Evolutionary conservation across 2,329 filamentous ascomycete species (phyloP).

Genomic region (Cladosporium oxysporum): DNA sequence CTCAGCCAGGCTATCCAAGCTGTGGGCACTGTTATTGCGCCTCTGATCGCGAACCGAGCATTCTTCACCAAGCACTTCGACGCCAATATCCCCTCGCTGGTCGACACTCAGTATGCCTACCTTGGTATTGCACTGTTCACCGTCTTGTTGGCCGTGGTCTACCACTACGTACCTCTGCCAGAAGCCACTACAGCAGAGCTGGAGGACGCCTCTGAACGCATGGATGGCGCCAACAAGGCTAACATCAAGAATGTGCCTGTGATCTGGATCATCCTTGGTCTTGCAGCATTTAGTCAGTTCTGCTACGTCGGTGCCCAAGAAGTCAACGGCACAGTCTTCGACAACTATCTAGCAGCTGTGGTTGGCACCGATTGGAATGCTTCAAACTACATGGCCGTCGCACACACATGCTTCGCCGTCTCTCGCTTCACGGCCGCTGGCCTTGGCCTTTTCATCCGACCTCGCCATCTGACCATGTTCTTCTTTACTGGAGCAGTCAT

Average conservation of each 20-base stretch:
- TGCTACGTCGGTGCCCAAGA: conserved; percentile 65
- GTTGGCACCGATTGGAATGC: conserved; percentile 39
- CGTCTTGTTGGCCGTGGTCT: conserved; percentile 58
- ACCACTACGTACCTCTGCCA: conserved; percentile 63
- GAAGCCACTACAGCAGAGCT: conserved; percentile 64
- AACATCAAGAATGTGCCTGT: conserved; percentile 49
- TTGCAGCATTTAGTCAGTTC: conserved; percentile 58
- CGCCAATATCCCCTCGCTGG: conserved; percentile 50
- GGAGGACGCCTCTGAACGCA: conserved; percentile 55
- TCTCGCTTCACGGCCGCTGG: conserved; percentile 60
- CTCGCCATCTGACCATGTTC: conserved; percentile 57
- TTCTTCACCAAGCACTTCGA: conserved; percentile 53
- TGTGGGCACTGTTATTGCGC: conserved; percentile 60
- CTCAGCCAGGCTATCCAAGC: conserved; percentile 64
- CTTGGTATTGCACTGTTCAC: conserved; percentile 64
- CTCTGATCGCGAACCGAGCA: conserved; percentile 60
- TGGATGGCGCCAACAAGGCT: conserved; percentile 52
- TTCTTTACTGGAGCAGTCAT: conserved; percentile 56
- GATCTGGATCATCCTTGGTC: conserved; percentile 57
- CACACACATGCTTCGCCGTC: conserved; percentile 59
- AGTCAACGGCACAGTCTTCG: conserved; percentile 52
- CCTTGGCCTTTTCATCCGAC: conserved; percentile 56
- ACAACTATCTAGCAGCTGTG: conserved; percentile 45
- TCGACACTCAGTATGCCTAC: conserved; percentile 66
- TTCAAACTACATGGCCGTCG: conserved; percentile 53